Conservation (phyloP, 352 stramenopile genomes). For the Phytophthora ohioensis region DNA sequence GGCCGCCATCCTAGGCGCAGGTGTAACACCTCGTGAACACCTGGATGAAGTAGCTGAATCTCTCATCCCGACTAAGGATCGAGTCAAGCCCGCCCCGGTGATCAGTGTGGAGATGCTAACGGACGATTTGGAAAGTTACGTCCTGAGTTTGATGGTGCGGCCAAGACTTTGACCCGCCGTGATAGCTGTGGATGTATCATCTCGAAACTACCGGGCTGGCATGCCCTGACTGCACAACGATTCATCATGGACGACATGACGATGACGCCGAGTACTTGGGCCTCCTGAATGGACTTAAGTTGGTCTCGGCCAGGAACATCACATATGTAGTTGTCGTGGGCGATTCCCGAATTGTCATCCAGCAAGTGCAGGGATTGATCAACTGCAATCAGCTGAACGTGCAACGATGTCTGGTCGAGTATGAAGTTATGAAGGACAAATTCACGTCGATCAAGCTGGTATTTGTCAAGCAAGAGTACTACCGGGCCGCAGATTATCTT, state of each 20-base stretch:
- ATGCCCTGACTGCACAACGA: too few species aligned
- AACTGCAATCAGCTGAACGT: background rate
- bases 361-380: background rate
- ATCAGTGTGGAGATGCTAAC: background rate
- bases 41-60: background rate
- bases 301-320: background rate
- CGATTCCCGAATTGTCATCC: background rate
- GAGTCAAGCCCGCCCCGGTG: background rate
- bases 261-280: background rate
- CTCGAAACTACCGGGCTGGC: too few species aligned
- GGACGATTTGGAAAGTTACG: background rate
- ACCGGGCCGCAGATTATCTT: too few species aligned
- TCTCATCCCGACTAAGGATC: background rate
- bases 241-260: background rate
- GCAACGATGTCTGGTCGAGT: background rate
- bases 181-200: too few species aligned
- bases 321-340: background rate
- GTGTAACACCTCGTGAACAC: background rate
- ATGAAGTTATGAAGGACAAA: too few species aligned
- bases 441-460: background rate
- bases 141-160: background rate
- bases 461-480: background rate
- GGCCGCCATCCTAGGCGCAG: background rate
- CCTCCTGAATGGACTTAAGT: background rate
- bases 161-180: background rate